Conservation (phyloP, 805 yeast genomes). For the Pichia paraexigua region DNA sequence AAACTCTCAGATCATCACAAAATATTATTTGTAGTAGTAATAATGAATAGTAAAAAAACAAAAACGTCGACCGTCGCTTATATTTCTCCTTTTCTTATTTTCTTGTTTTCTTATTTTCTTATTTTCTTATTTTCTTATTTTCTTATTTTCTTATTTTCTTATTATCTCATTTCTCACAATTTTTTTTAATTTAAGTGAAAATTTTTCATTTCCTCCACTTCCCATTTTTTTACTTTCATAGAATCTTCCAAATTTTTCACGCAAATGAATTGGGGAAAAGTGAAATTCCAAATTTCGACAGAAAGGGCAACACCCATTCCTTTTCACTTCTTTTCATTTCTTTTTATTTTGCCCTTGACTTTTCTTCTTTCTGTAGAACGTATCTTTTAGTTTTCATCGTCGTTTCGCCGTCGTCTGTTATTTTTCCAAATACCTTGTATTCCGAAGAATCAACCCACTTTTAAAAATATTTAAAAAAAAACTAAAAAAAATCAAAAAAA, state of each 20-base stretch:
- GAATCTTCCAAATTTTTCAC: background rate
- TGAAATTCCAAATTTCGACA: background rate
- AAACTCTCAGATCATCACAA: too few species aligned
- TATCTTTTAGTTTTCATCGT: slow-evolving; percentile 11
- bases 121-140: too few species aligned
- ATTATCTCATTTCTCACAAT: background rate
- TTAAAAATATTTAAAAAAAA: slow-evolving; percentile 8
- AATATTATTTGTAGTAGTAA: too few species aligned
- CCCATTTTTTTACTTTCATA: background rate
- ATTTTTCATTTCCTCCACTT: too few species aligned
- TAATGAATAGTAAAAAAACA: too few species aligned
- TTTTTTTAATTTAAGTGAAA: background rate
- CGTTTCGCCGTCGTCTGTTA: slow-evolving; percentile 4
- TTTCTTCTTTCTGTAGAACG: slow-evolving; percentile 5
- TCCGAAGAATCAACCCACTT: background rate
- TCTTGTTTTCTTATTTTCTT: too few species aligned
- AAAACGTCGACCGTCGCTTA: background rate
- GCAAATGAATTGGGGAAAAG: background rate
- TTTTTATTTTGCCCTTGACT: background rate
- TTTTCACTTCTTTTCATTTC: background rate
- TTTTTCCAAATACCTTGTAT: background rate
- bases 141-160: too few species aligned
- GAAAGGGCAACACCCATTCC: background rate
- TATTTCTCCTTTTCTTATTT: too few species aligned
- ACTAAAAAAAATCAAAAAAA: slow-evolving; percentile 11